These are phyloP conservation scores for Gamsiella multidivaricata DNA, from an alignment of 192 early-diverging fungal genomes.

Conservation along the genomic window DNA sequence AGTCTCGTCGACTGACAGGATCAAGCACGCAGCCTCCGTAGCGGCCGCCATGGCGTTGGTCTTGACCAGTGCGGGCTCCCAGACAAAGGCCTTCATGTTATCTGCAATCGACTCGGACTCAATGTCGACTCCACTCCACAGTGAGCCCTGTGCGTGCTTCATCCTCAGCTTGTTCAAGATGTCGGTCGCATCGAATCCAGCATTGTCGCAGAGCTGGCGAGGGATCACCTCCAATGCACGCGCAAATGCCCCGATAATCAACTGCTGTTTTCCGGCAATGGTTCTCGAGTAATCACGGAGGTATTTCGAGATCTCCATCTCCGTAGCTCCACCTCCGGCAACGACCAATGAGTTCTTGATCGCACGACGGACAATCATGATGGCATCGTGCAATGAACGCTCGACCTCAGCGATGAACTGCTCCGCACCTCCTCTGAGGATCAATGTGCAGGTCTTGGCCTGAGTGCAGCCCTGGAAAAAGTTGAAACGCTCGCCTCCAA, in stretches of 20 bases:
- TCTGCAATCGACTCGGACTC: conserved; percentile 87
- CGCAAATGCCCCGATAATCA: conserved; percentile 94
- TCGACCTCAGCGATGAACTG: conserved; percentile 99
- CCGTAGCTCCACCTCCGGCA: conserved; percentile 97
- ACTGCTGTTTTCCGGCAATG: conserved; percentile 98
- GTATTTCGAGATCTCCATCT: conserved; percentile 98
- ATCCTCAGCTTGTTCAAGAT: conserved; percentile 97
- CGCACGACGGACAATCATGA: conserved; percentile 98
- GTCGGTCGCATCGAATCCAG: conserved; percentile 98
- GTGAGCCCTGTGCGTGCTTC: conserved; percentile 83
- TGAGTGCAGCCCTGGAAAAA: conserved; percentile 93
- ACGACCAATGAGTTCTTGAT: conserved; percentile 97
- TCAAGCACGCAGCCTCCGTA: conserved; percentile 95
- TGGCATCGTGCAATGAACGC: conserved; percentile 97
- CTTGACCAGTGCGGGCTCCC: conserved; percentile 99
- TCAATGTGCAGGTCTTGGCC: conserved; percentile 95
- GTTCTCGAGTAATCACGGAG: conserved; percentile 91
- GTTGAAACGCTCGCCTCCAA: conserved; percentile 97
- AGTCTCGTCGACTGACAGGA: conserved; percentile 97
- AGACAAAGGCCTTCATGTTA: conserved; percentile 93
- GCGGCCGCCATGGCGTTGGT: conserved; percentile 95
- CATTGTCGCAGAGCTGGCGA: conserved; percentile 98
- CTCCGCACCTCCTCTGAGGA: conserved; percentile 97
- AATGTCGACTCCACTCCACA: conserved; percentile 96
- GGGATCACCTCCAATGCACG: conserved; percentile 97